Percentiles rank a stretch among this genome's conserved stretches.
Conservation (phyloP, 106 monocot genomes). For the Phalaenopsis equestris region DNA sequence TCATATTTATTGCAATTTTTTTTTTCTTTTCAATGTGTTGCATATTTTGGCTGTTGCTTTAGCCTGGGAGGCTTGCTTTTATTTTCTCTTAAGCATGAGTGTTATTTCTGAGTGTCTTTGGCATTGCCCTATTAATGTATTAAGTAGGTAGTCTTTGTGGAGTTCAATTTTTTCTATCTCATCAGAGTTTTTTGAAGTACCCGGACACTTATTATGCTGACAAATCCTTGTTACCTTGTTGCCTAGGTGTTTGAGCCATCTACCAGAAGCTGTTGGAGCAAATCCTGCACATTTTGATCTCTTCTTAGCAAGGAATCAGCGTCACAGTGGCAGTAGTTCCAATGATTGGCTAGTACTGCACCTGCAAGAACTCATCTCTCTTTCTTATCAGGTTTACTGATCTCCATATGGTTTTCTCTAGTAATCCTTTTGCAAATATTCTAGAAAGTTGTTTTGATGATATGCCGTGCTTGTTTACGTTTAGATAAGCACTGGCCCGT, state of each 20-base stretch:
- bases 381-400: slow-evolving; percentile 81
- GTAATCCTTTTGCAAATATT: not conserved
- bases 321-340: slow-evolving; percentile 15
- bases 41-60: not conserved
- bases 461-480: slow-evolving; percentile 6
- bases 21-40: not conserved
- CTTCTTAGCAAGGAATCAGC: slow-evolving; percentile 55
- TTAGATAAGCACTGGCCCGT: slow-evolving; percentile 89
- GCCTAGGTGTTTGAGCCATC: slow-evolving; percentile 70
- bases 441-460: slow-evolving; percentile 1
- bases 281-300: slow-evolving; percentile 89
- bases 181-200: not conserved
- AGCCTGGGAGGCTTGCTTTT: not conserved
- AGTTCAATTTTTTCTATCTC: not conserved
- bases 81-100: not conserved
- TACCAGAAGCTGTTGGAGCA: slow-evolving; percentile 81
- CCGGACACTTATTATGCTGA: not conserved
- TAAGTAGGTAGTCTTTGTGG: not conserved
- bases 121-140: not conserved
- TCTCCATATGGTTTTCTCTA: not conserved
- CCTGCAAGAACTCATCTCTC: slow-evolving; percentile 75
- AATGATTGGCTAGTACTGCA: slow-evolving; percentile 85
- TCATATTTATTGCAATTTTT: not conserved
- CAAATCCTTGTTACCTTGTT: not conserved
- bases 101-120: not conserved